Evolutionary conservation across 23 red algal genomes (phyloP).

Genomic region (Gracilaria domingensis): DNA sequence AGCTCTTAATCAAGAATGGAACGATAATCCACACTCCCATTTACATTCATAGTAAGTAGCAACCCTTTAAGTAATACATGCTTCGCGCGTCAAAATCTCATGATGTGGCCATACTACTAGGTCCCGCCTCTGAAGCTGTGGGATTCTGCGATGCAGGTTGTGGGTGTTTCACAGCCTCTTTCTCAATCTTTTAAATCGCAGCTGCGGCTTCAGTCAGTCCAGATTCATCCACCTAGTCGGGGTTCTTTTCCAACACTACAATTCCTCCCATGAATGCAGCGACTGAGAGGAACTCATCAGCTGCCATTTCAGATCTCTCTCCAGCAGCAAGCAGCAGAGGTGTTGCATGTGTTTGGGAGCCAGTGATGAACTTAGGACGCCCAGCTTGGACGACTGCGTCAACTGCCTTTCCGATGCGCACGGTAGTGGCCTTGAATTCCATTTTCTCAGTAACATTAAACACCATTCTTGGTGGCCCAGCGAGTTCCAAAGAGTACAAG

Average conservation of each 20-base stretch:
- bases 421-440: slow-evolving; percentile 81
- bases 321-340: slow-evolving; percentile 92
- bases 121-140: background rate
- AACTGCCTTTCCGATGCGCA: slow-evolving; percentile 97
- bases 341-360: slow-evolving; percentile 96
- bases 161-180: background rate
- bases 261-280: slow-evolving; percentile 89
- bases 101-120: slow-evolving; percentile 33
- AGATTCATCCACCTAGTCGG: slow-evolving; percentile 77
- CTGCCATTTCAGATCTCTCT: slow-evolving; percentile 94
- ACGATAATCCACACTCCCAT: background rate
- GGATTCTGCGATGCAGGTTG: background rate
- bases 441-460: slow-evolving; percentile 91
- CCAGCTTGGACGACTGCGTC: slow-evolving; percentile 97
- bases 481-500: slow-evolving; percentile 86
- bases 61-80: background rate
- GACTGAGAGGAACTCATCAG: slow-evolving; percentile 81
- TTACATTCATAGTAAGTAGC: background rate
- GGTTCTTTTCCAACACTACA: slow-evolving; percentile 93
- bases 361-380: slow-evolving; percentile 92
- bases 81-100: background rate
- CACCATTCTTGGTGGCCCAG: slow-evolving; percentile 87
- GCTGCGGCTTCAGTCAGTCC: slow-evolving; percentile 51
- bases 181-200: slow-evolving; percentile 31
- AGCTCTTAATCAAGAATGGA: too few relatives aligned